Conservation (phyloP, 2,329 filamentous ascomycete genomes). For the Sarocladium strictum region DNA sequence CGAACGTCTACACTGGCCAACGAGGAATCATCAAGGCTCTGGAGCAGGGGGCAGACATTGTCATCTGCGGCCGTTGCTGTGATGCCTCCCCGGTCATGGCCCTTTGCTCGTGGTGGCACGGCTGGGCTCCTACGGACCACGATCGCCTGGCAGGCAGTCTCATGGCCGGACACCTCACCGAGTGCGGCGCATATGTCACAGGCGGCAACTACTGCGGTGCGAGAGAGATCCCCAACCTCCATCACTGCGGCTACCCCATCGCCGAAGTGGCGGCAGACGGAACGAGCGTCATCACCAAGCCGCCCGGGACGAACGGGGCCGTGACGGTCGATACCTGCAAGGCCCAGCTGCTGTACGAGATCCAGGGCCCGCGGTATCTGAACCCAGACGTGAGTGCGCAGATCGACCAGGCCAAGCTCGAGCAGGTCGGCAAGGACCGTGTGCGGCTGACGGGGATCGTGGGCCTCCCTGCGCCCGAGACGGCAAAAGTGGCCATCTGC, state of each 20-base stretch:
- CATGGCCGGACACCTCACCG: constrained; percentile 43
- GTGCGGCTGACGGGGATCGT: constrained; percentile 30
- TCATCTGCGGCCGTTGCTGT: constrained; percentile 38
- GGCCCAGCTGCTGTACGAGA: constrained; percentile 34
- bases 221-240: constrained; percentile 12
- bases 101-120: constrained; percentile 47
- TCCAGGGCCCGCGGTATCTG: constrained; percentile 34
- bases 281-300: constrained; percentile 25
- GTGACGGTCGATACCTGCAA: constrained; percentile 24
- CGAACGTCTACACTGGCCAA: constrained; percentile 42
- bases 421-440: constrained; percentile 11
- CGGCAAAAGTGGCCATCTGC: constrained; percentile 33
- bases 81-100: constrained; percentile 45
- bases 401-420: constrained; percentile 31
- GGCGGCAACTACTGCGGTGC: constrained; percentile 46
- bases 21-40: constrained; percentile 34
- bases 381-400: constrained; percentile 35
- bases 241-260: constrained; percentile 23
- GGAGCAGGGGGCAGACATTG: constrained; percentile 32
- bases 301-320: constrained; percentile 24
- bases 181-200: constrained; percentile 45
- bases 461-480: constrained; percentile 31
- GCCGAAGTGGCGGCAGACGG: constrained; percentile 24
- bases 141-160: constrained; percentile 40
- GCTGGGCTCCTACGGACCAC: constrained; percentile 38